Conservation (phyloP, 2,329 filamentous ascomycete species). For the Aulographum hederae region DNA sequence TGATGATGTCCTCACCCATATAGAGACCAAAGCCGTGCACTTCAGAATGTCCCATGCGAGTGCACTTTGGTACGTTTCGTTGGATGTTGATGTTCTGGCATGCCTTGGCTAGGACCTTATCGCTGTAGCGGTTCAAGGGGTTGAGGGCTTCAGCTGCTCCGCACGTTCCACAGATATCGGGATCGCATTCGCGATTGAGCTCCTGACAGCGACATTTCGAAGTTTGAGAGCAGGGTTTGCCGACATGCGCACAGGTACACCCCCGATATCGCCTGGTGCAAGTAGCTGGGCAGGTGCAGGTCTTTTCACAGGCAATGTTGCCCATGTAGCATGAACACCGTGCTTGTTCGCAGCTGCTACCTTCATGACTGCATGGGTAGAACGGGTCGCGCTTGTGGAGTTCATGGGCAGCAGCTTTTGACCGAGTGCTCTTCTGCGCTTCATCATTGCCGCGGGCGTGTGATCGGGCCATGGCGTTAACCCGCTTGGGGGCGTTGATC, state of each 20-base stretch:
- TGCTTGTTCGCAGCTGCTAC: constrained; percentile 43
- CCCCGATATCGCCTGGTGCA: constrained; percentile 34
- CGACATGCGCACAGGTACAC: constrained; percentile 17
- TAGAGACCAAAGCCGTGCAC: constrained; percentile 64
- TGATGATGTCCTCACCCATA: constrained; percentile 45
- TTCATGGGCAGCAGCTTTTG: neutral
- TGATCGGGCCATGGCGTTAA: neutral
- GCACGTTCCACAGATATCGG: constrained; percentile 53
- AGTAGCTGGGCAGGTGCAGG: constrained; percentile 44
- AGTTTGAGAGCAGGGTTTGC: constrained; percentile 27
- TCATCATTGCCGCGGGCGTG: neutral
- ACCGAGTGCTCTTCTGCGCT: neutral
- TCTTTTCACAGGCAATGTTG: constrained; percentile 52
- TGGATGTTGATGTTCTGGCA: constrained; percentile 62
- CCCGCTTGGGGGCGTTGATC: neutral
- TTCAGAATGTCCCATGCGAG: constrained; percentile 51
- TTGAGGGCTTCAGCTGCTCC: constrained; percentile 52
- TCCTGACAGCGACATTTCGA: constrained; percentile 47
- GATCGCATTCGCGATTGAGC: constrained; percentile 65
- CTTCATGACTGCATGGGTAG: constrained; percentile 51
- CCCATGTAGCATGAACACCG: constrained; percentile 44
- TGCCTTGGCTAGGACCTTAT: constrained; percentile 31
- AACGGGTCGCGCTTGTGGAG: neutral
- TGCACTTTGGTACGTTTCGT: constrained; percentile 43
- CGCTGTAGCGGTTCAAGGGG: constrained; percentile 44